Evolutionary conservation across 352 stramenopile genomes (phyloP).

Genomic region (Detonula confervacea): DNA sequence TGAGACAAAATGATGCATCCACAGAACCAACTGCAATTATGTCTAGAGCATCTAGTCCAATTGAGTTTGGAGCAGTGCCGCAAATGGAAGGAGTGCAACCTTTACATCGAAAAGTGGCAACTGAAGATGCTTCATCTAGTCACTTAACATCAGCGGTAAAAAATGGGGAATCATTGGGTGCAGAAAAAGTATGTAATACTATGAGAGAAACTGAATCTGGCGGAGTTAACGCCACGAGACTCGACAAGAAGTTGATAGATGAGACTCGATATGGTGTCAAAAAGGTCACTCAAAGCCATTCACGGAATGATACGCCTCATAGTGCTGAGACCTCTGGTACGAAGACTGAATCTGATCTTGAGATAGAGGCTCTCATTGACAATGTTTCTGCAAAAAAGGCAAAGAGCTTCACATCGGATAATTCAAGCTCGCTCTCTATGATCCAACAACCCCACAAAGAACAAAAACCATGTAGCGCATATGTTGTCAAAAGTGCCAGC

Average conservation of each 20-base stretch:
- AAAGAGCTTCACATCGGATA: background rate
- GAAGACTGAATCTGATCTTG: background rate
- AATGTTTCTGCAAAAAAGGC: background rate
- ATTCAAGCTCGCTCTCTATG: background rate
- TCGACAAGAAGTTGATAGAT: background rate
- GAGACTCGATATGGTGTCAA: conserved; percentile 5
- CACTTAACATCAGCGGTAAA: too few species aligned
- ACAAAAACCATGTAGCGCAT: background rate
- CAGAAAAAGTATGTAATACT: too few species aligned
- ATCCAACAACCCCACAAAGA: background rate
- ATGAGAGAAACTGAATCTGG: too few species aligned
- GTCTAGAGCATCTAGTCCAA: too few species aligned
- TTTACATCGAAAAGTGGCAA: too few species aligned
- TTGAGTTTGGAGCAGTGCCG: too few species aligned
- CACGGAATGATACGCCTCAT: background rate
- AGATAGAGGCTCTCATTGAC: conserved; percentile 1
- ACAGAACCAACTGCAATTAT: too few species aligned
- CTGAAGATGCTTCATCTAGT: too few species aligned
- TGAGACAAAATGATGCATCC: too few species aligned
- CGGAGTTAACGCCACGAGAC: background rate
- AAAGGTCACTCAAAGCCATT: background rate
- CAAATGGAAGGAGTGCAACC: too few species aligned
- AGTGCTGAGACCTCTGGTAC: background rate
- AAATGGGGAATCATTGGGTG: background rate
- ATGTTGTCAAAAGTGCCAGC: background rate